Evolutionary conservation across 2,329 filamentous ascomycete species (phyloP).

Genomic region (Hymenoscyphus linearis): DNA sequence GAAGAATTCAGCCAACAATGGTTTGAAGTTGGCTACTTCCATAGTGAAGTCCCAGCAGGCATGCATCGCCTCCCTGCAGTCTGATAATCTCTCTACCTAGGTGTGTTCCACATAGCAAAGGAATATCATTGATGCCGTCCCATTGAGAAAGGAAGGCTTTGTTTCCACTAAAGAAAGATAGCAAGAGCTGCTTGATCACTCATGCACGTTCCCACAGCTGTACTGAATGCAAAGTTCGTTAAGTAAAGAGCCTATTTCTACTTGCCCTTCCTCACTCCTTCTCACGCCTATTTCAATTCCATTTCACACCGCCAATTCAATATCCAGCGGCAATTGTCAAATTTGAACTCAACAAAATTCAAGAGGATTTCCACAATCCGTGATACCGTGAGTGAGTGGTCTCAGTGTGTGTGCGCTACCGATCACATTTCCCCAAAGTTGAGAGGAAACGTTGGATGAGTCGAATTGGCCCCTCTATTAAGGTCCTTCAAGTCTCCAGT

Average conservation of each 20-base stretch:
- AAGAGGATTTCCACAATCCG: not conserved
- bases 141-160: conserved; percentile 18
- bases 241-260: conserved; percentile 16
- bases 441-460: not conserved
- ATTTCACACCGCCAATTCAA: conserved; percentile 21
- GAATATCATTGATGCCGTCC: conserved; percentile 6
- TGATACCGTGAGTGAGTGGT: not conserved
- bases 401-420: conserved; percentile 1
- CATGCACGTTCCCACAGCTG: conserved; percentile 20
- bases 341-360: not conserved
- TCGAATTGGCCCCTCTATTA: conserved; percentile 1
- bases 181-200: conserved; percentile 4
- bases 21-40: not conserved
- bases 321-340: not conserved
- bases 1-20: not conserved
- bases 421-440: not conserved
- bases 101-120: not conserved
- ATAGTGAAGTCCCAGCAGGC: not conserved
- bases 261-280: conserved; percentile 11
- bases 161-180: conserved; percentile 11
- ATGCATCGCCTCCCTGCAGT: not conserved
- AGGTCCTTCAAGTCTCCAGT: not conserved
- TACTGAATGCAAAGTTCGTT: conserved; percentile 14
- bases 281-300: conserved; percentile 15
- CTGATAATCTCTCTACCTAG: not conserved